A percentile compares a stretch with the other conserved stretches of the same genome.
phyloP scores from a whole-genome alignment of 1,139 yeast species.

The Geotrichum bryndzae region DNA sequence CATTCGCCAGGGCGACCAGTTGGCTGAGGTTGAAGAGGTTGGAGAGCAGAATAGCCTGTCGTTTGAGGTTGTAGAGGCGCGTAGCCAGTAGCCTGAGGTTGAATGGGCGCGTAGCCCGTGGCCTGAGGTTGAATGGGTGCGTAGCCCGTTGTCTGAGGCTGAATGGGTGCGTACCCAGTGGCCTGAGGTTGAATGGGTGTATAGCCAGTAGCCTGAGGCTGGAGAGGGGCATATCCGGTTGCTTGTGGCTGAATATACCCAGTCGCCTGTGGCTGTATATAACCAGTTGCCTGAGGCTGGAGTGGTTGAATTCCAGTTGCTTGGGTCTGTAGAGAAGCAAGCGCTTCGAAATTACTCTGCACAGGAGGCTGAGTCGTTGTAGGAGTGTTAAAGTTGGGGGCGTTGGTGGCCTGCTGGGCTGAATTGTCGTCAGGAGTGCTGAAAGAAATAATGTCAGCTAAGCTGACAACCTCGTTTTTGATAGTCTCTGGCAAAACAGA shows the following conservation, averaged over 20 bases:
- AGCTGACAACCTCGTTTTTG: slow-evolving; percentile 75
- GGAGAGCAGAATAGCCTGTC: too few species aligned
- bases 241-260: slow-evolving; percentile 33
- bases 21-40: slow-evolving; percentile 38
- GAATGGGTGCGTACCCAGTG: slow-evolving; percentile 36
- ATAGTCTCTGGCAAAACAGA: slow-evolving; percentile 62
- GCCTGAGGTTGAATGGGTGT: slow-evolving; percentile 35
- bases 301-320: slow-evolving; percentile 34
- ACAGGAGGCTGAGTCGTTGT: slow-evolving; percentile 33
- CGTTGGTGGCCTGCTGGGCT: slow-evolving; percentile 27
- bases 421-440: slow-evolving; percentile 54
- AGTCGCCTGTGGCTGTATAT: slow-evolving; percentile 38
- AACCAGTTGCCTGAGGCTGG: slow-evolving; percentile 24
- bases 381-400: slow-evolving; percentile 27
- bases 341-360: slow-evolving; percentile 27
- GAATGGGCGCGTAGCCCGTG: slow-evolving; percentile 36
- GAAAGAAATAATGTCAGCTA: slow-evolving; percentile 84
- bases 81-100: slow-evolving; percentile 36
- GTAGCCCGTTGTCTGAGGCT: slow-evolving; percentile 38
- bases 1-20: slow-evolving; percentile 78
- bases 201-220: slow-evolving; percentile 38
- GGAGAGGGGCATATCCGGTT: slow-evolving; percentile 33
- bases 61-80: slow-evolving; percentile 12
- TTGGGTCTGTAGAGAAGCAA: slow-evolving; percentile 40
- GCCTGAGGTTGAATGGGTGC: slow-evolving; percentile 33